Base-by-base conservation (phyloP, 2,329 filamentous ascomycete genomes). In the Penicillium sp. region DNA sequence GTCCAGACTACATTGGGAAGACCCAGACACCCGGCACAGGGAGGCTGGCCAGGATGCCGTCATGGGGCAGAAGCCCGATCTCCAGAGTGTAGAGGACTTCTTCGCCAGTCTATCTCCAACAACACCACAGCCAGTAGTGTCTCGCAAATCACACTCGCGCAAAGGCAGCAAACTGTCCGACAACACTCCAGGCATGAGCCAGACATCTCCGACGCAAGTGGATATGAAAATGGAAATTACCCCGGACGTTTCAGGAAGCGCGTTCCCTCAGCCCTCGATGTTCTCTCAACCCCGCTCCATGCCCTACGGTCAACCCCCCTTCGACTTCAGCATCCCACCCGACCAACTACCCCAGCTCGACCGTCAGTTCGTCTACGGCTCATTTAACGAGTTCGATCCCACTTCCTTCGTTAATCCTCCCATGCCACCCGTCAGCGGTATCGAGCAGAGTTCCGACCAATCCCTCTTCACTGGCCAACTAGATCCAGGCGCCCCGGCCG, bases 41-140 rank as follows among this genome's bases (percentile, higher is more conserved):
- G 87, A 94, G 61, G 84, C 80, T 32, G 85, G 86, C 7, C 85
- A 87, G n/a, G 89, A 96, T 63, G 89, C 86, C 0, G 89, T 93
- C 1, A 77, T 96, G 55, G 87, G 89, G 50, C 87, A 95, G 60
- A 90, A 91, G 63, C 82, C 87, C 2, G 87, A 95, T 64, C 74
- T 95, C n/a, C 87, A 93, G 61, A 95, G 88, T 3, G 89, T 96
- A 0, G 90, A 95, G 61, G 89, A 97, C 57, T 96, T 94, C 70
- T 91, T 97, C 63, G 86, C 87, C 5, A 87, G 83, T 40, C 74
- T 95, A 29, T 86, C 84, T 1, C 84, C 86, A 10, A 78, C 77
- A 0, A 78, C 77, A 0, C 75, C 68, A 6, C 71, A 71, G 47
- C 64, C 71, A 6, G 70, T 69, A 13, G 59, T 70, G 6, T 67